Evolutionary conservation across 2,329 filamentous ascomycete genomes (phyloP), one percentile per base, ranked within the genome.

Genomic region (Epichloe brachyelytri): DNA sequence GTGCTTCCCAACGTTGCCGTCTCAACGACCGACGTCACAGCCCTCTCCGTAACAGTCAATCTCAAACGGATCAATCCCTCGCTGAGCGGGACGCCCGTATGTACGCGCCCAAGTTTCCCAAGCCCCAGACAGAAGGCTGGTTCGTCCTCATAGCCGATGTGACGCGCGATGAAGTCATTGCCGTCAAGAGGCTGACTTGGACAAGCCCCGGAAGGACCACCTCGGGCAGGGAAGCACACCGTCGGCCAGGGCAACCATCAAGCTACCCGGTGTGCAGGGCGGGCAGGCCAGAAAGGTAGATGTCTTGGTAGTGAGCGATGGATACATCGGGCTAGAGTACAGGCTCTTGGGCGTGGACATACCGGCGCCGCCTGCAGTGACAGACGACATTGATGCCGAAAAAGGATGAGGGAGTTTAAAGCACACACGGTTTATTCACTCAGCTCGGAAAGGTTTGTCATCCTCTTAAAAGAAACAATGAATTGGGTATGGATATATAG

Each of bases 81-180:
- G 71, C 73, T 12, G 78, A 85, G 62, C 71, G 75, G 8, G 85
- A 89, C 1, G 82, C 79, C 46, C 79, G 85, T 54, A 85, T 96
- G 63, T 95, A 84, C 60, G 88, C 93, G 0, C 91, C 94, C 3
- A 78, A 79, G 20, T 97, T 95, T 69, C 91, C 91, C 1, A 98
- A 98, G 68, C 82, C 89, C 15, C 93, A 98, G 67, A 93, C 82
- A 0, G 93, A 98, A 62, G 90, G 90, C 0, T 97, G 84, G 78
- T 97, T 98, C 66, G 79, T 93, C 14, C 63, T 97, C 20, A 76
- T 95, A 0, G 83, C 82, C 6, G 81, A 86, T 58, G 61, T 78
- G 2, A 71, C 71, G 0, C 77, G 70, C 6, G 88, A 91, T 53
- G 88, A 96, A 58, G 76, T 97, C 39, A 68, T 95, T 4, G 91